Evolutionary conservation across 129 eudicot species (phyloP), one percentile per base, ranked within the genome.

Genomic region (Arctium lappa): DNA sequence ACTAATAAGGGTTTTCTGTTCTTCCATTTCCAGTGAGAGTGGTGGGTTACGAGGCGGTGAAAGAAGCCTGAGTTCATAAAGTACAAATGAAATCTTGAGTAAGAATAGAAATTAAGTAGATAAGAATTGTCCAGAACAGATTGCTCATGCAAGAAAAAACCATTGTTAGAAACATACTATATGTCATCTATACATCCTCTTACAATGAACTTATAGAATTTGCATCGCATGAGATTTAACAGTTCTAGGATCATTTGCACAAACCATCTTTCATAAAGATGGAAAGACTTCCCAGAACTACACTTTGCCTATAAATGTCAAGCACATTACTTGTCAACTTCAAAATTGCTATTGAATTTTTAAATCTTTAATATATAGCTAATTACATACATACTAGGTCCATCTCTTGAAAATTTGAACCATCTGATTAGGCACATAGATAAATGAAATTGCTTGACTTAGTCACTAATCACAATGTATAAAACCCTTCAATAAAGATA

Each of bases 41-140:
- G 46, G 34, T 32, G 91, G 83, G 72, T 86, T 85, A 8, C 84
- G 86, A 66, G 91, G 89, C 32, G 89, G 93, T 69, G 92, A 80
- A 66, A 92, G 89, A 87, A 94, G 93, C 97, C 97, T 91, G 94
- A 37, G 72, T 65, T 81, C 46, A 86, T 12, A 69, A 82, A 81
- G 13, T 84, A 46, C 12, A 9, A 38, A 22, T 33, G 3, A 31
- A 63, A 75, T 53, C 65, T 38, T 72, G 12, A 77, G 44, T 46
- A 32, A 50, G 38, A 53, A 80, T 48, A 33, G 30, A 69, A 38
- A 66, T 62, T 13, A 22, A 68, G 18, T 68, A 60, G 29, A 8
- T 56, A 29, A 56, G 29, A 72, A 72, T 3, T 5, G 34, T 11
- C 18, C 36, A 30, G 33, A 36, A 69, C 29, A 75, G 8, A 32